Evolutionary conservation across 2,329 filamentous ascomycete species (phyloP).

Genomic region (Cadophora sp.): DNA sequence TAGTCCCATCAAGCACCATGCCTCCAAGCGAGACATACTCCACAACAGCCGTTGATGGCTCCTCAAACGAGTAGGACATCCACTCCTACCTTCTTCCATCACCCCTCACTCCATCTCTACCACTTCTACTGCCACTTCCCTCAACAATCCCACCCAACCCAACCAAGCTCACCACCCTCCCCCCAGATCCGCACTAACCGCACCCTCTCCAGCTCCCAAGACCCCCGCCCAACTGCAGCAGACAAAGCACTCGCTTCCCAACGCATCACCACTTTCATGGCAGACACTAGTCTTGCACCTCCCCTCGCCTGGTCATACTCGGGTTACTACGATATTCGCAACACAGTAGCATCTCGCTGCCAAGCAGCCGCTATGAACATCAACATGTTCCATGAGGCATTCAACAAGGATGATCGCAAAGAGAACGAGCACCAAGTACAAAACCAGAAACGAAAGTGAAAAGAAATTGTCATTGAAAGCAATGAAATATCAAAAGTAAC

Average conservation of each 20-base stretch:
- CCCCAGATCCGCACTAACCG: background rate
- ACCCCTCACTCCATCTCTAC: background rate
- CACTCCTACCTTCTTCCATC: no score
- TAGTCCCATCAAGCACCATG: background rate
- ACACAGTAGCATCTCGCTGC: background rate
- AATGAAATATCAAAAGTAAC: no score
- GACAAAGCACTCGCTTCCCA: background rate
- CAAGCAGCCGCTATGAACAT: background rate
- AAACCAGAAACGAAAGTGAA: background rate
- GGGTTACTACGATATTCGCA: background rate
- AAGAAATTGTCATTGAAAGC: background rate
- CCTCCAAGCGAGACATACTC: background rate
- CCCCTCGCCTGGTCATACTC: background rate
- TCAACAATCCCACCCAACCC: background rate
- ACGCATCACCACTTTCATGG: constrained; percentile 3
- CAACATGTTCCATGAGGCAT: background rate
- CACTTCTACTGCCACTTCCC: background rate
- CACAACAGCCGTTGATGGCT: constrained; percentile 6
- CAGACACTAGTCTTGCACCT: background rate
- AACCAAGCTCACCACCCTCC: background rate
- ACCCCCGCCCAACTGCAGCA: no score
- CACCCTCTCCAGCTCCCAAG: no score
- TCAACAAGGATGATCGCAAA: background rate
- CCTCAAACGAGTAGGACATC: background rate
- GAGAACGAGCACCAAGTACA: background rate